A percentile compares a stretch with the other conserved stretches of the same genome.
These are phyloP conservation scores for Alternaria sp. DNA, from an alignment of 2,329 filamentous ascomycete genomes.

Conservation along the genomic window DNA sequence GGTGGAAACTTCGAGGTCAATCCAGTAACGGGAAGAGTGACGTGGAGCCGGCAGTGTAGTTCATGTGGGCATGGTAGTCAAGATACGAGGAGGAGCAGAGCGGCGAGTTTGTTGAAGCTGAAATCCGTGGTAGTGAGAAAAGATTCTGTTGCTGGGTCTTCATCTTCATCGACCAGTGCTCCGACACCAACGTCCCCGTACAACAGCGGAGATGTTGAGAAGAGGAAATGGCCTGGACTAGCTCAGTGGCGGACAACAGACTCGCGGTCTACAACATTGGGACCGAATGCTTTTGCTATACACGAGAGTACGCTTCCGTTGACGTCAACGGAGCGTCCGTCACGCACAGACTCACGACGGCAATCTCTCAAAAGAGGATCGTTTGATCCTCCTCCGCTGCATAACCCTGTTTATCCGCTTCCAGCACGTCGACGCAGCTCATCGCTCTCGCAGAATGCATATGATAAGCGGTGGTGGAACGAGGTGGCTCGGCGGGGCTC, in stretches of 20 bases:
- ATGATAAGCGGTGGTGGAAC: constrained; percentile 10
- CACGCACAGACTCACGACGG: background rate
- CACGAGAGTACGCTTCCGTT: background rate
- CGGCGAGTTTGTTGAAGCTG: background rate
- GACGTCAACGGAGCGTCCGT: background rate
- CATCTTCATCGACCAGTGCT: background rate
- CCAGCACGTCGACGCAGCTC: background rate
- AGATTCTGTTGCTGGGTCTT: background rate
- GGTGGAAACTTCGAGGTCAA: background rate
- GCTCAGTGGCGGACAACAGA: background rate
- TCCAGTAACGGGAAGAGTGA: background rate
- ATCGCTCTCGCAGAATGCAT: background rate
- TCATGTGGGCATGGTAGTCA: background rate
- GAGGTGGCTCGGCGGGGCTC: constrained; percentile 10
- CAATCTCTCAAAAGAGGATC: background rate
- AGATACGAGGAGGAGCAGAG: background rate
- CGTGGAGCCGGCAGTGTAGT: background rate
- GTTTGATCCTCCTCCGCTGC: background rate
- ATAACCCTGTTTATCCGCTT: background rate
- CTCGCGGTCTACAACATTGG: background rate
- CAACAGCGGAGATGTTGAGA: background rate
- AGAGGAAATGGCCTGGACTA: background rate
- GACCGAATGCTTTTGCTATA: background rate
- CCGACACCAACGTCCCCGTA: background rate
- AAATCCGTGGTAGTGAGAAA: background rate